Evolutionary conservation across 164 flowering plant genomes (phyloP).

Genomic region (Chimonanthus salicifolius): DNA sequence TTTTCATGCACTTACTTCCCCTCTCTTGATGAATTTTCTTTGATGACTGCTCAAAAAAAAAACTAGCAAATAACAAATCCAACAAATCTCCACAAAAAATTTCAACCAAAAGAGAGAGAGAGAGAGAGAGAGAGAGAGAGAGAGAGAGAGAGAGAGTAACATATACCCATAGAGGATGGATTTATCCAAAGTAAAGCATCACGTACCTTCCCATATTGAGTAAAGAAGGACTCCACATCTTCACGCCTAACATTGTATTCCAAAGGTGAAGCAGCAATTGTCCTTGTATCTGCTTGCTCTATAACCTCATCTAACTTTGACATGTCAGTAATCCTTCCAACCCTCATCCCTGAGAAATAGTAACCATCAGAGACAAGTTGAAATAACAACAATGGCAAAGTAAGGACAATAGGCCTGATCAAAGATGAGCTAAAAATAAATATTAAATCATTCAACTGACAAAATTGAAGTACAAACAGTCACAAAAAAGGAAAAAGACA

Average conservation of each 20-base stretch:
- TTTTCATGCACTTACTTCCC: no score
- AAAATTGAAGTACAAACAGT: no score
- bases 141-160: not conserved
- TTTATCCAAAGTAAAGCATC: not conserved
- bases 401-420: not conserved
- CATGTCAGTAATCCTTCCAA: slow-evolving; percentile 64
- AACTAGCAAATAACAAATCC: no score
- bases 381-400: not conserved
- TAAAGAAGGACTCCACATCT: slow-evolving; percentile 70
- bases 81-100: no score
- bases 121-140: not conserved
- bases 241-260: slow-evolving; percentile 58
- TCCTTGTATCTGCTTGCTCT: slow-evolving; percentile 69
- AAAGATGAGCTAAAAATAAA: not conserved
- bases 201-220: slow-evolving; percentile 64
- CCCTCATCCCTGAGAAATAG: slow-evolving; percentile 44
- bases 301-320: slow-evolving; percentile 69
- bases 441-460: not conserved
- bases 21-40: no score
- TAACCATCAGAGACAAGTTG: not conserved
- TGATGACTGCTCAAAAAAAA: no score
- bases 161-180: not conserved
- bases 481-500: no score
- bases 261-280: slow-evolving; percentile 78
- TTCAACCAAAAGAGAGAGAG: not conserved